A percentile compares a stretch with the other conserved stretches of the same genome.
Evolutionary conservation across 805 yeast genomes (phyloP).

Genomic region (Yamadazyma scolyti): DNA sequence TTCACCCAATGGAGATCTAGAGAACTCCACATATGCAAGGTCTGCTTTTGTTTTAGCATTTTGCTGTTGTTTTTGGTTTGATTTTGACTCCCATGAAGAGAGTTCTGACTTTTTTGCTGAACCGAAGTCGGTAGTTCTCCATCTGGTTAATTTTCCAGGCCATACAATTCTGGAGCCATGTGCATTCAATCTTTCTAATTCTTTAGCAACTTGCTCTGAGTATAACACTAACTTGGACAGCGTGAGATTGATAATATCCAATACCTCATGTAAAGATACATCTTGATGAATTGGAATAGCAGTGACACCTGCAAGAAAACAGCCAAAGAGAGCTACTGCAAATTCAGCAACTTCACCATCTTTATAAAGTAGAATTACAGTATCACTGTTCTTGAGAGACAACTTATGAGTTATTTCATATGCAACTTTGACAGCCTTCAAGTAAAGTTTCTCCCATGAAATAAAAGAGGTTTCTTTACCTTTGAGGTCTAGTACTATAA

Average conservation of each 20-base stretch:
- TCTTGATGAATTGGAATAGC: conserved; percentile 90
- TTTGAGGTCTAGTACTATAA: conserved; percentile 65
- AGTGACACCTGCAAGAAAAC: conserved; percentile 88
- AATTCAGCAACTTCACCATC: conserved; percentile 83
- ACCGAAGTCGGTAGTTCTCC: conserved; percentile 90
- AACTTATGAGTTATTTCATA: conserved; percentile 73
- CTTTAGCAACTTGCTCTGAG: conserved; percentile 75
- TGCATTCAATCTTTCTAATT: conserved; percentile 58
- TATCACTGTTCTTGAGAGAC: conserved; percentile 72
- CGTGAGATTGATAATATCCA: conserved; percentile 67
- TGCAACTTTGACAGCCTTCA: conserved; percentile 83
- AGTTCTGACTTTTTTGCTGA: conserved; percentile 38
- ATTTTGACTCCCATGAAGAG: conserved; percentile 18
- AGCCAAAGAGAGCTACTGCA: conserved; percentile 81
- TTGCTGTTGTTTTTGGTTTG: conserved; percentile 10
- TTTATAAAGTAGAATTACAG: conserved; percentile 80
- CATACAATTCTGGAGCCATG: conserved; percentile 43
- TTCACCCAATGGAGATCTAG: conserved; percentile 87
- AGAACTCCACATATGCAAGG: conserved; percentile 89
- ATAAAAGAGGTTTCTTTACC: conserved; percentile 78
- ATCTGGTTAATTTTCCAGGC: conserved; percentile 71
- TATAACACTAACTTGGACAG: conserved; percentile 75
- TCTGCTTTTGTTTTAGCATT: conserved; percentile 33
- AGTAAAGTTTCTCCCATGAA: conserved; percentile 85
- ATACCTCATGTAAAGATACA: conserved; percentile 63